Percentiles rank a stretch among this genome's conserved stretches.
phyloP scores from a whole-genome alignment of 2,329 filamentous ascomycete species.

The Pseudogymnoascus verrucosus region DNA sequence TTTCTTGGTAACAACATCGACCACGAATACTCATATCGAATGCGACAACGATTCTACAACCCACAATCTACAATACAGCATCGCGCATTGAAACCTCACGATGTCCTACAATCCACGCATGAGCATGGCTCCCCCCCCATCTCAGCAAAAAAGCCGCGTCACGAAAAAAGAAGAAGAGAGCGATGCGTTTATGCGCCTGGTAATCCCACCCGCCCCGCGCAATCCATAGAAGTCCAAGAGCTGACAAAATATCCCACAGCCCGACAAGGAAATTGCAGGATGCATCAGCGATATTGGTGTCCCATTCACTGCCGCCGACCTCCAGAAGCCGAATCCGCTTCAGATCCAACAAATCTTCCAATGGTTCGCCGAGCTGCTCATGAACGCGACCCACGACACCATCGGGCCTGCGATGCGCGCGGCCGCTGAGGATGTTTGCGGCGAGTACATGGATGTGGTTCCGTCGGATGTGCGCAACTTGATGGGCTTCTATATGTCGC shows the following conservation, averaged over 20 bases:
- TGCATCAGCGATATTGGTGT: slow-evolving; percentile 98
- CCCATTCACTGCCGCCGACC: slow-evolving; percentile 73
- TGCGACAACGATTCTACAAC: not conserved
- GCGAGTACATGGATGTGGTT: slow-evolving; percentile 74
- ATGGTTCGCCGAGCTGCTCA: slow-evolving; percentile 89
- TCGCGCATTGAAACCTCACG: slow-evolving; percentile 1
- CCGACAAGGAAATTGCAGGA: slow-evolving; percentile 77
- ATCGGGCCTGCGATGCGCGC: slow-evolving; percentile 94
- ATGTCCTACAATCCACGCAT: slow-evolving; percentile 45
- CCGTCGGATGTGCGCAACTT: slow-evolving; percentile 84
- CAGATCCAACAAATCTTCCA: slow-evolving; percentile 98
- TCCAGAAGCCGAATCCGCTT: slow-evolving; percentile 87
- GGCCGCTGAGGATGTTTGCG: slow-evolving; percentile 78
- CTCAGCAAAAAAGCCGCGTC: slow-evolving; percentile 37
- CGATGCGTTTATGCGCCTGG: slow-evolving; percentile 49
- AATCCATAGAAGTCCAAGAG: slow-evolving; percentile 3
- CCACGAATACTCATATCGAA: slow-evolving; percentile 3
- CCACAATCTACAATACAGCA: not conserved
- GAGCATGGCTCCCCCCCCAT: slow-evolving; percentile 41
- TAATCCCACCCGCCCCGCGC: slow-evolving; percentile 25
- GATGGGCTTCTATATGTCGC: slow-evolving; percentile 87
- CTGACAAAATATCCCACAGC: slow-evolving; percentile 23
- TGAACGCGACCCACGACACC: slow-evolving; percentile 87
- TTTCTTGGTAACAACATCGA: slow-evolving; percentile 1
- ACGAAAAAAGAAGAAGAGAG: slow-evolving; percentile 50